Conservation (phyloP, 2,329 filamentous ascomycete genomes). For the Chaetomiaceae sp. region DNA sequence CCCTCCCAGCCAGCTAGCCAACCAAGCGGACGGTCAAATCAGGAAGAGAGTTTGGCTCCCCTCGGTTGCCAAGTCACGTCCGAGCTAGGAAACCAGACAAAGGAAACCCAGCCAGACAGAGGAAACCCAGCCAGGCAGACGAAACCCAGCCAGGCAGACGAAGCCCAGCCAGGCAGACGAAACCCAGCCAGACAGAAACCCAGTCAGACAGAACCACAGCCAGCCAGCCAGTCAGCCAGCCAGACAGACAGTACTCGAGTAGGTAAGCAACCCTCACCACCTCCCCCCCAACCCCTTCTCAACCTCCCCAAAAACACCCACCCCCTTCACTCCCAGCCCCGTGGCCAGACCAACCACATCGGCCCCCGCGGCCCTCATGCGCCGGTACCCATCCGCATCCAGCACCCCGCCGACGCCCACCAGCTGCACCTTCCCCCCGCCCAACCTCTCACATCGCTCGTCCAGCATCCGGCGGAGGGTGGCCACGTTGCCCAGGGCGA, state of each 20-base stretch:
- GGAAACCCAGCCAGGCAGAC: too few relatives aligned
- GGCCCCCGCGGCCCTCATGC: constrained; percentile 66
- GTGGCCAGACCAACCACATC: constrained; percentile 65
- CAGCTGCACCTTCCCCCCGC: constrained; percentile 50
- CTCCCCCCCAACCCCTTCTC: constrained; percentile 16
- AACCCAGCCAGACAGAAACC: too few relatives aligned
- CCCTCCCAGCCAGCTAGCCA: neutral
- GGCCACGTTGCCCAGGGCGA: constrained; percentile 72
- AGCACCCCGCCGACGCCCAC: constrained; percentile 71
- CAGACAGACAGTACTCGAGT: neutral
- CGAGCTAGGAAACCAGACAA: too few relatives aligned
- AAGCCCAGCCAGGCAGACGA: too few relatives aligned
- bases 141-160: too few relatives aligned
- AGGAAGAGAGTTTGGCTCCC: neutral
- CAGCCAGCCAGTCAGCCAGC: neutral
- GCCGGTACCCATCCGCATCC: constrained; percentile 55
- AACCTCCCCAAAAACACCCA: constrained; percentile 60
- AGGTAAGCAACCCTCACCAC: constrained; percentile 4
- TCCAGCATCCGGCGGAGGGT: constrained; percentile 60
- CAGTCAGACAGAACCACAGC: too few relatives aligned
- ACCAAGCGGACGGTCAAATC: neutral
- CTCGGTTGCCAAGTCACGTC: too few relatives aligned
- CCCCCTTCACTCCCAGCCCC: constrained; percentile 60
- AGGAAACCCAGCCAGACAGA: too few relatives aligned
- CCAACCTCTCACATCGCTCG: constrained; percentile 37